Base-by-base conservation (phyloP, 805 yeast species). In the Dipodascus albidus region DNA sequence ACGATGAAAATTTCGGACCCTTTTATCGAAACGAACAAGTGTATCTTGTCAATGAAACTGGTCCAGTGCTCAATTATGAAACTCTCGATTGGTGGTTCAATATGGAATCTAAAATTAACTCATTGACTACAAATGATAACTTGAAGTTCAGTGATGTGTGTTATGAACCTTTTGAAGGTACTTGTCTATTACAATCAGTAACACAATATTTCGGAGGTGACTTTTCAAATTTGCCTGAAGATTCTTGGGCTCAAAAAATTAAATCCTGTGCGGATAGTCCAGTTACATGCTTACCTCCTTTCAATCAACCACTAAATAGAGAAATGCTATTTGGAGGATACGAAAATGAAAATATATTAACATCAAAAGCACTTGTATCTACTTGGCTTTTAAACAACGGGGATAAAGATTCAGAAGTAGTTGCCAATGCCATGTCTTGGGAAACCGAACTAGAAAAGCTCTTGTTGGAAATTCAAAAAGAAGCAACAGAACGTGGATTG, bases 11-110 rank as follows among this genome's bases (percentile, higher is more conserved):
- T 56, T 91, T 91, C 67, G 96, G 97, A 0, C 96, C 95, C 41
- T 91, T 93, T 72, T 93, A 85, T 70, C 75, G 97, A 60, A 80
- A 87, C 2, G 91, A 88, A 62, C 98, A 91, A 67, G 70, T 87
- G 0, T 86, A 87, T 58, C 71, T 91, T 3, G 79, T 82, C 2
- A 83, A 83, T 59, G 80, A 80, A 20, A 74, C 85, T 2, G 87
- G 87, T 0, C 78, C 81, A 0, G 83, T 91, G 0, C 70, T 91
- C 33, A 49, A 54, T 22, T 87, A 87, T 74, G 81, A 79, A 0
- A 80, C 82, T 1, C 63, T 90, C 20, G 64, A 80, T 57, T 91
- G 98, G 98, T 89, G 96, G 95, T 83, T 84, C 61, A 79, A 76
- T n/a, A 81, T 81, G 23, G 98, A 91, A 66, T 54, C 63, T 2